Evolutionary conservation across 306 rosid genomes (phyloP), one percentile per base, ranked within the genome.

Genomic region (Trichosanthes cucumerina): DNA sequence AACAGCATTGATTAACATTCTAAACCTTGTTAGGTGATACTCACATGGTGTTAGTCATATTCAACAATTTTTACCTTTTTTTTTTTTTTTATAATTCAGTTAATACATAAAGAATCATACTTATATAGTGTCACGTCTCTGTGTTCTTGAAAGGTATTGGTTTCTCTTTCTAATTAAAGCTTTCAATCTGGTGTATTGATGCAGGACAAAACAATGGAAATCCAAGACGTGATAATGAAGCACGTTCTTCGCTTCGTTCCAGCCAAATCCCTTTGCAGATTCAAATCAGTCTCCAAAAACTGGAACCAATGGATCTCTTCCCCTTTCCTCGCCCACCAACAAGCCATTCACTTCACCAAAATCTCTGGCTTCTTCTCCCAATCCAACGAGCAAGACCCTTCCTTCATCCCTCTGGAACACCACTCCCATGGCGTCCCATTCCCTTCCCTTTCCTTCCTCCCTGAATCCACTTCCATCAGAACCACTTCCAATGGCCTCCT

Each of bases 261-360:
- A 24, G 88, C 90, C 18, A 87, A 87, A 83, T 54, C 84, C n/a
- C 70, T 85, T 0, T 79, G 58, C 62, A 81, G 84, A 74, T 85
- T 83, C 80, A 87, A 50, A 87, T 7, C 59, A 15, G 87, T 87
- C 14, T 73, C 80, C 47, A 83, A 77, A 50, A 19, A 60, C 19
- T 87, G 90, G 90, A 58, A 87, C 54, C 13, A 28, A 41, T 75
- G 76, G 81, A 81, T 87, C 24, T 65, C 33, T 7, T 49, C 8
- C 1, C 84, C 80, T 26, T 79, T 87, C 47, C 60, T 87, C 14
- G 72, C 65, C 36, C 80, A 79, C 66, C 64, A 50, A 73, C 88
- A 85, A 46, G 34, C 81, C 63, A 26, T n/a, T 64, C 34, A 7
- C 21, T 87, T 77, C 83, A 52, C 19, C 3, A 60, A 72, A 26